phyloP scores from a whole-genome alignment of 1,139 yeast genomes.

The Taphrina confusa region DNA sequence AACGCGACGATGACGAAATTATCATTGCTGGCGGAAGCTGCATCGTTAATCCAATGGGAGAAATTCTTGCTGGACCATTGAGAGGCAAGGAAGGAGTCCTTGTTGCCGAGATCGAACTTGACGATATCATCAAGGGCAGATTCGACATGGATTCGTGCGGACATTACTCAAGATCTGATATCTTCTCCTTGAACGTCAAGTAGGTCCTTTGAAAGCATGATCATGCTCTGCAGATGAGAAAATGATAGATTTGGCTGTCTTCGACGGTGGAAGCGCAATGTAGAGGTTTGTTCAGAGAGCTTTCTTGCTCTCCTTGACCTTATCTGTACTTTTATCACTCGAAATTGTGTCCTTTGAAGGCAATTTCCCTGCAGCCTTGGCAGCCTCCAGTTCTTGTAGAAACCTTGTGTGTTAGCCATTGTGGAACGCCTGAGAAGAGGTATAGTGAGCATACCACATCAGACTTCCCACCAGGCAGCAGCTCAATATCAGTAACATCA shows the following conservation, averaged over 20 bases:
- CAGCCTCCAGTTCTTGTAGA: slow-evolving; percentile 23
- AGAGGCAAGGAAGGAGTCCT: slow-evolving; percentile 10
- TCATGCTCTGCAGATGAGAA: no score
- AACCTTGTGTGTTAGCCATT: slow-evolving; percentile 2
- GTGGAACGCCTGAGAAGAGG: background rate
- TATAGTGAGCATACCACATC: slow-evolving; percentile 10
- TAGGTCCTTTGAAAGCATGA: no score
- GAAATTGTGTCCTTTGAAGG: background rate
- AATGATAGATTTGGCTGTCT: no score
- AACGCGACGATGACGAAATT: background rate
- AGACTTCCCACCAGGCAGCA: slow-evolving; percentile 52
- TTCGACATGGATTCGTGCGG: slow-evolving; percentile 24
- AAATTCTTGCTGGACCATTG: slow-evolving; percentile 22
- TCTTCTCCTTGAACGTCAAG: slow-evolving; percentile 21
- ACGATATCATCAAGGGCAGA: slow-evolving; percentile 6
- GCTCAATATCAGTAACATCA: slow-evolving; percentile 66
- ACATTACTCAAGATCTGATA: slow-evolving; percentile 23
- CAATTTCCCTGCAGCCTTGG: slow-evolving; percentile 16
- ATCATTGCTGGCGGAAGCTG: slow-evolving; percentile 28
- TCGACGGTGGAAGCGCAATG: no score
- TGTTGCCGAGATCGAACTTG: slow-evolving; percentile 21
- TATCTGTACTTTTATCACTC: background rate
- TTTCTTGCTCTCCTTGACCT: background rate
- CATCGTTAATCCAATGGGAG: slow-evolving; percentile 22
- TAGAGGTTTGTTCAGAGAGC: background rate